A percentile compares a stretch with the other conserved stretches of the same genome.
phyloP scores from a whole-genome alignment of 2,329 filamentous ascomycete species.

The Xylaria sp. region DNA sequence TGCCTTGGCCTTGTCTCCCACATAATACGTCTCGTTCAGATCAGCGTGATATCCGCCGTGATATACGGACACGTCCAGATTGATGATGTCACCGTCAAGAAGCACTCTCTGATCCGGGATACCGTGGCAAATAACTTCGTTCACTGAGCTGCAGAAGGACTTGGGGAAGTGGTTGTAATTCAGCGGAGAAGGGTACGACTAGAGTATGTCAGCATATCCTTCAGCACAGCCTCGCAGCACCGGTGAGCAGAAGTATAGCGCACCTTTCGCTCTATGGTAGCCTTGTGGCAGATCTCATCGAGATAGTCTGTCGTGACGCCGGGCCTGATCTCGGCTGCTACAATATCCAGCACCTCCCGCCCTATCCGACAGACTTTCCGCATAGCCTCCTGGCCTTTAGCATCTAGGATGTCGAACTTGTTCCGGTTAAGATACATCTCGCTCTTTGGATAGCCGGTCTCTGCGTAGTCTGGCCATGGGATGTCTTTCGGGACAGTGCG shows the following conservation, averaged over 20 bases:
- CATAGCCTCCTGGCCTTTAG: slow-evolving; percentile 87
- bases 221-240: not conserved
- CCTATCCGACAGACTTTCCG: slow-evolving; percentile 88
- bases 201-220: slow-evolving; percentile 33
- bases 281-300: slow-evolving; percentile 94
- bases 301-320: slow-evolving; percentile 96
- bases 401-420: slow-evolving; percentile 84
- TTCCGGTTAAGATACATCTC: slow-evolving; percentile 74
- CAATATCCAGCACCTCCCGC: slow-evolving; percentile 92
- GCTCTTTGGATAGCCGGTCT: slow-evolving; percentile 78
- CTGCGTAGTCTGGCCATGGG: slow-evolving; percentile 85
- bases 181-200: slow-evolving; percentile 94
- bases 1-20: slow-evolving; percentile 85
- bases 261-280: slow-evolving; percentile 91
- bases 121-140: slow-evolving; percentile 98
- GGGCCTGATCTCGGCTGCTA: slow-evolving; percentile 83
- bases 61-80: slow-evolving; percentile 95
- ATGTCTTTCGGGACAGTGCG: slow-evolving; percentile 83
- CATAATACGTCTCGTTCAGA: slow-evolving; percentile 98
- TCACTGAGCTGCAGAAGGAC: slow-evolving; percentile 94
- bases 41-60: slow-evolving; percentile 96
- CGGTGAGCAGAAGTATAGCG: slow-evolving; percentile 50
- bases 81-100: slow-evolving; percentile 93
- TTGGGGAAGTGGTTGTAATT: slow-evolving; percentile 98
- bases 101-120: slow-evolving; percentile 92